These are phyloP conservation scores for Juglanconis oblonga DNA, from an alignment of 2,329 filamentous ascomycete species.

Conservation along the genomic window DNA sequence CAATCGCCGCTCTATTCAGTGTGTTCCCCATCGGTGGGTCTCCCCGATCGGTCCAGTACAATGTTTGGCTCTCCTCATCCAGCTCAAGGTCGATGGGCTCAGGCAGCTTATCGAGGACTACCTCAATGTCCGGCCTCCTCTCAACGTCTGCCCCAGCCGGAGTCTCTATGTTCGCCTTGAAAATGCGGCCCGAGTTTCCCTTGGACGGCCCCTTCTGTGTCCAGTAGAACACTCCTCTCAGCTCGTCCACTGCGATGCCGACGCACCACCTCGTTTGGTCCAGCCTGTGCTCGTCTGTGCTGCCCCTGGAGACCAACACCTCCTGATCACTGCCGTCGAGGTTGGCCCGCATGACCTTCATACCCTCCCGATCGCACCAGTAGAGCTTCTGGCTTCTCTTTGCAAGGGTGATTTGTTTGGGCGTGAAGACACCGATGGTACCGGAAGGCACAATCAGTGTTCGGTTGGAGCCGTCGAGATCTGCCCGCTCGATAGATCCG, in stretches of 20 bases:
- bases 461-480: conserved; percentile 47
- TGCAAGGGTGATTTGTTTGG: conserved; percentile 40
- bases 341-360: conserved; percentile 36
- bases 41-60: conserved; percentile 63
- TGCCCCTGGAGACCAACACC: conserved; percentile 30
- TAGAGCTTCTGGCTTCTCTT: conserved; percentile 32
- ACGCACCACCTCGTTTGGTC: conserved; percentile 50
- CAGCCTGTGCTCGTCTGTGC: conserved; percentile 16
- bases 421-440: conserved; percentile 40
- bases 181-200: conserved; percentile 48
- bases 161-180: conserved; percentile 42
- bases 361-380: conserved; percentile 42
- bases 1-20: conserved; percentile 38
- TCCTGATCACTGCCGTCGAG: conserved; percentile 38
- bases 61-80: conserved; percentile 38
- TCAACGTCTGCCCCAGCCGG: conserved; percentile 26
- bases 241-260: conserved; percentile 46
- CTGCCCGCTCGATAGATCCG: conserved; percentile 29
- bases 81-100: conserved; percentile 59
- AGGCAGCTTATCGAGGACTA: conserved; percentile 42
- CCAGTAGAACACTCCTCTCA: conserved; percentile 50
- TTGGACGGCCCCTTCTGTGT: conserved; percentile 57
- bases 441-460: conserved; percentile 41
- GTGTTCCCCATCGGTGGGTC: conserved; percentile 54
- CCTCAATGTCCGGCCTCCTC: conserved; percentile 38